Evolutionary conservation across 768 basidiomycete species (phyloP).

Genomic region (Boletales sp.): DNA sequence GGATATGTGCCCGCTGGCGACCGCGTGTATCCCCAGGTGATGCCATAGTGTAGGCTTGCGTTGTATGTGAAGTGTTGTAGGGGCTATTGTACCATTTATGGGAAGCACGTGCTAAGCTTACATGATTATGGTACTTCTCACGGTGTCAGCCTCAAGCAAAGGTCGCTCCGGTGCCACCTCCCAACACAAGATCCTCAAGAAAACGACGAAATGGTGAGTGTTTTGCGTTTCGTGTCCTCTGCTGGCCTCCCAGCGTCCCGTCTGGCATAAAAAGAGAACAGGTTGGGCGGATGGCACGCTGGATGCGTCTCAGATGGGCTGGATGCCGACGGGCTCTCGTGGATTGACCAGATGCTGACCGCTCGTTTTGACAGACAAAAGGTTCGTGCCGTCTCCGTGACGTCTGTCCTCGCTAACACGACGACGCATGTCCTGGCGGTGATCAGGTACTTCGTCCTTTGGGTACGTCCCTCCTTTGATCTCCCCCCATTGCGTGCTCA

Average conservation of each 20-base stretch:
- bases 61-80: neutral
- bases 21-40: neutral
- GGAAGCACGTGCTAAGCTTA: conserved; percentile 5
- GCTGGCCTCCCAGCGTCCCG: neutral
- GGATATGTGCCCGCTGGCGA: conserved; percentile 15
- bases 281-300: conserved; percentile 15
- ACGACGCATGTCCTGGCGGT: conserved; percentile 1
- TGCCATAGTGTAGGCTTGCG: neutral
- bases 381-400: conserved; percentile 44
- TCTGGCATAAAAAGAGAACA: conserved; percentile 14
- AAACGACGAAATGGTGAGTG: conserved; percentile 47
- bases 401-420: conserved; percentile 8
- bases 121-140: conserved; percentile 14
- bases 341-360: conserved; percentile 16
- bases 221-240: conserved; percentile 8
- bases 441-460: conserved; percentile 91
- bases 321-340: conserved; percentile 25
- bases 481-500: neutral
- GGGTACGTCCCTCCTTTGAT: conserved; percentile 53
- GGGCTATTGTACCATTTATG: neutral
- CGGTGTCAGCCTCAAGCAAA: conserved; percentile 15
- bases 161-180: conserved; percentile 7
- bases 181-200: conserved; percentile 31
- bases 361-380: conserved; percentile 64
- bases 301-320: conserved; percentile 14